These are phyloP conservation scores for Ogataea methylovora DNA, from an alignment of 805 yeast species.

Conservation along the genomic window DNA sequence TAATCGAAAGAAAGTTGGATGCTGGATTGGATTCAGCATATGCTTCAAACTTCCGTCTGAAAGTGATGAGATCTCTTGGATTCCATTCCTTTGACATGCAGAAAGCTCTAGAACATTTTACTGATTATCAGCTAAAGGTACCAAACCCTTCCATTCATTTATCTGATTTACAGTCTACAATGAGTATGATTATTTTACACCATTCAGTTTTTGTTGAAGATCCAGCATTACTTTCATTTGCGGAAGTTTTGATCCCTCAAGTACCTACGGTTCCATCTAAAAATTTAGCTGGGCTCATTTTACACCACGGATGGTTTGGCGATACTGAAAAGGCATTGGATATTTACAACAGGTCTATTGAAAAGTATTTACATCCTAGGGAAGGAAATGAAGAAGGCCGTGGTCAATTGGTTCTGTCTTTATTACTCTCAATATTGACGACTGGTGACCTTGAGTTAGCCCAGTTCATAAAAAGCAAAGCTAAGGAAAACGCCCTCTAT, in stretches of 20 bases:
- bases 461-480: slow-evolving; percentile 21
- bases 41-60: slow-evolving; percentile 3
- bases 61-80: slow-evolving; percentile 15
- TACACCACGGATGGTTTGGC: slow-evolving; percentile 22
- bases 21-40: slow-evolving; percentile 1
- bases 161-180: slow-evolving; percentile 12
- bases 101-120: slow-evolving; percentile 14
- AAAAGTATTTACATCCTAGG: slow-evolving; percentile 11
- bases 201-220: slow-evolving; percentile 12
- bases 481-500: slow-evolving; percentile 17
- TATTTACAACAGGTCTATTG: slow-evolving; percentile 21
- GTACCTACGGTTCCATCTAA: slow-evolving; percentile 16
- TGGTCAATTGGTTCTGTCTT: slow-evolving; percentile 18
- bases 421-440: slow-evolving; percentile 17
- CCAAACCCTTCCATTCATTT: slow-evolving; percentile 16
- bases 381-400: slow-evolving; percentile 10
- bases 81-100: slow-evolving; percentile 16
- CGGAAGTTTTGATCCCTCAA: slow-evolving; percentile 22
- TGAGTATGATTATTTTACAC: slow-evolving; percentile 17
- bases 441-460: slow-evolving; percentile 24
- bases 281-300: slow-evolving; percentile 16
- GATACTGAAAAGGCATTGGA: slow-evolving; percentile 22
- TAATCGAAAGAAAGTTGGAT: slow-evolving; percentile 11
- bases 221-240: slow-evolving; percentile 9
- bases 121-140: slow-evolving; percentile 16